phyloP scores from a whole-genome alignment of 148 eudicot species.

The Vaccinium corymbosum region DNA sequence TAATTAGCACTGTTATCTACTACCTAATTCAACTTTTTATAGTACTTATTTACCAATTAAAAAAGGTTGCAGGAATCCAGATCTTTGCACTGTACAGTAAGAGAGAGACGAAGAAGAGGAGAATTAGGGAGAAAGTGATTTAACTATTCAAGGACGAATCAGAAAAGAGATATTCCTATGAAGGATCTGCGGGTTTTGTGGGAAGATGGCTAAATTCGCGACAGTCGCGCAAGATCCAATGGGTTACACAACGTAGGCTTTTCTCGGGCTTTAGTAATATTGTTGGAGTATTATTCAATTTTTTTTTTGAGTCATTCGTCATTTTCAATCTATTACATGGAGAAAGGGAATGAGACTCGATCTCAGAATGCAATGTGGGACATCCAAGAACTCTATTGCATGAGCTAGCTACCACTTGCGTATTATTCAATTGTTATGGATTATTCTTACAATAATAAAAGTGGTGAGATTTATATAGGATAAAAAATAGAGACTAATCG shows the following conservation, averaged over 20 bases:
- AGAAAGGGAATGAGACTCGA: too few relatives aligned
- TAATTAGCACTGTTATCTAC: neutral
- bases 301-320: too few relatives aligned
- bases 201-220: neutral
- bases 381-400: too few relatives aligned
- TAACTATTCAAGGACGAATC: neutral
- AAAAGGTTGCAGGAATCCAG: neutral
- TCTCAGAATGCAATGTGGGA: too few relatives aligned
- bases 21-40: slow-evolving; percentile 2
- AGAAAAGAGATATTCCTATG: neutral
- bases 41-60: neutral
- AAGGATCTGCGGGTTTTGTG: neutral
- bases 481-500: too few relatives aligned
- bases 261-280: neutral
- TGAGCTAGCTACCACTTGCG: too few relatives aligned
- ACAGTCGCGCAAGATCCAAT: neutral
- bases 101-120: neutral
- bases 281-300: too few relatives aligned
- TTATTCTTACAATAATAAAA: too few relatives aligned
- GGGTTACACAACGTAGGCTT: neutral
- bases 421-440: too few relatives aligned
- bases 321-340: too few relatives aligned
- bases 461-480: too few relatives aligned
- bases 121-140: neutral
- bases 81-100: neutral